Evolutionary conservation across 257 asterid genomes (phyloP).

Genomic region (Nicotiana sylvestris): DNA sequence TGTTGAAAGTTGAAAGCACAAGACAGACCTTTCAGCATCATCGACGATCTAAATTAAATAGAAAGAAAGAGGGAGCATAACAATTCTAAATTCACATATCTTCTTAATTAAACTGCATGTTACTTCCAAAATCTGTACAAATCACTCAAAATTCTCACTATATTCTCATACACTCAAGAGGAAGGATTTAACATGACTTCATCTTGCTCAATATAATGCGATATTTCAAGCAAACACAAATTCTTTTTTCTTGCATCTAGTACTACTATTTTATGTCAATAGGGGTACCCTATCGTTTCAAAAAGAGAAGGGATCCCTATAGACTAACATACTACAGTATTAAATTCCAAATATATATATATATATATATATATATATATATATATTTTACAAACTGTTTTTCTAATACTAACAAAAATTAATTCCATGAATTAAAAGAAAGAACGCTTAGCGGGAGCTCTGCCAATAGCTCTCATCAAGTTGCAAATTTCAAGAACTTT

Average conservation of each 20-base stretch:
- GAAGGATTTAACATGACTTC: not conserved
- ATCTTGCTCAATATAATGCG: not conserved
- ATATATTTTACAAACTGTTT: not conserved
- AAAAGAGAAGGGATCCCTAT: conserved; percentile 12
- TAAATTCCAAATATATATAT: not conserved
- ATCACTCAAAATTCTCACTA: not conserved
- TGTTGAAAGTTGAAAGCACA: no score
- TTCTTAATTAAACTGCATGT: not conserved
- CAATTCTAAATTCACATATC: not conserved
- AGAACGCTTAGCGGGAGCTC: conserved; percentile 76
- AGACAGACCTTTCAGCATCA: no score
- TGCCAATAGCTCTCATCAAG: conserved; percentile 89
- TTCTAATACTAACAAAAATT: not conserved
- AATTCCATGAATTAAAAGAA: conserved; percentile 43
- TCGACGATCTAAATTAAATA: no score
- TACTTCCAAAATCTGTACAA: not conserved
- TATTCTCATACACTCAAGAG: not conserved
- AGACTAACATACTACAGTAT: not conserved
- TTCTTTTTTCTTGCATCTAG: not conserved
- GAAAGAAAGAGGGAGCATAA: no score
- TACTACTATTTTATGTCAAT: not conserved
- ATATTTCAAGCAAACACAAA: not conserved
- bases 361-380: not conserved
- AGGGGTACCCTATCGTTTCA: not conserved
- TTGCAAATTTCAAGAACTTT: conserved; percentile 62